Percentiles rank a stretch among this genome's conserved stretches.
Evolutionary conservation across 2,329 filamentous ascomycete genomes (phyloP).

Genomic region (Myrmaecium sp.): DNA sequence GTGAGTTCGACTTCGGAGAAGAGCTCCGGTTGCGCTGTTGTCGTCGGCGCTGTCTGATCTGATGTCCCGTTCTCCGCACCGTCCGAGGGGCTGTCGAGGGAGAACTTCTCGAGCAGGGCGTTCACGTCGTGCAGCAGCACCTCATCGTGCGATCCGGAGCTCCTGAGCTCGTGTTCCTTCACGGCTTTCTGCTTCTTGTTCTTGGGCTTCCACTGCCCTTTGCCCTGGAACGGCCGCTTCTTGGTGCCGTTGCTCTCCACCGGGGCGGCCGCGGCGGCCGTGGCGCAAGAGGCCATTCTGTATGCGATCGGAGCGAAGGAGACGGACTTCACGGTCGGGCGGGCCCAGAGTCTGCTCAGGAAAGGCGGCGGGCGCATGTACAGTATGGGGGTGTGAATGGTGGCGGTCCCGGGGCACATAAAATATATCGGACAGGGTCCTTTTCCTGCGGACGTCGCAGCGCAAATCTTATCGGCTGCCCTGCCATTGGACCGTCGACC

Average conservation of each 20-base stretch:
- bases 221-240: slow-evolving; percentile 20
- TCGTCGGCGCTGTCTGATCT: slow-evolving; percentile 1
- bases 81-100: slow-evolving; percentile 7
- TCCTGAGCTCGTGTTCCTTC: slow-evolving; percentile 17
- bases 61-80: slow-evolving; percentile 4
- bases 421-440: too few relatives aligned
- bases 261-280: slow-evolving; percentile 14
- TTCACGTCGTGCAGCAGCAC: slow-evolving; percentile 29
- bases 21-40: slow-evolving; percentile 2
- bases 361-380: too few relatives aligned
- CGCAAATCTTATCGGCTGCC: too few relatives aligned
- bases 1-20: slow-evolving; percentile 47
- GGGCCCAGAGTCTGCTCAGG: too few relatives aligned
- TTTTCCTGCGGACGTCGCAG: too few relatives aligned
- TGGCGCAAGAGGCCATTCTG: slow-evolving; percentile 19
- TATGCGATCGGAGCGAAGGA: too few relatives aligned
- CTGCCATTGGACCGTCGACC: too few relatives aligned
- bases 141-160: slow-evolving; percentile 31
- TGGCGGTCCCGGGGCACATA: too few relatives aligned
- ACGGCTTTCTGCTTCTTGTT: slow-evolving; percentile 25
- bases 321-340: too few relatives aligned
- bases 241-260: slow-evolving; percentile 14
- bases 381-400: too few relatives aligned
- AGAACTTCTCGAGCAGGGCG: slow-evolving; percentile 21
- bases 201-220: slow-evolving; percentile 25